Evolutionary conservation across 331 rosid species (phyloP).

Genomic region (Cucumis variabilis): DNA sequence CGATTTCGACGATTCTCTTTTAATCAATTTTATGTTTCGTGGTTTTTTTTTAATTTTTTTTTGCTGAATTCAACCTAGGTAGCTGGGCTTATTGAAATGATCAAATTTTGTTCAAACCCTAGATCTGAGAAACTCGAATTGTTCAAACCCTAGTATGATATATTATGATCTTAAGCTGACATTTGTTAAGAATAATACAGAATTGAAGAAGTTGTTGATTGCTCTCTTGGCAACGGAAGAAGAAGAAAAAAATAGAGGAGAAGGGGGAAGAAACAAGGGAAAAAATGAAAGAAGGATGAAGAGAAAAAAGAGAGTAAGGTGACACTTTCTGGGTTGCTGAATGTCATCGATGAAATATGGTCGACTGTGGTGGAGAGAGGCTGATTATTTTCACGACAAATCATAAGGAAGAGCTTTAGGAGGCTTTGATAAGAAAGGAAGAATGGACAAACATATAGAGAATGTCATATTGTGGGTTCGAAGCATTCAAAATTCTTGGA

Average conservation of each 20-base stretch:
- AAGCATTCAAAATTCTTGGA: slow-evolving; percentile 51
- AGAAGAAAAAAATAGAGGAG: slow-evolving; percentile 31
- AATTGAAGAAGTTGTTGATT: slow-evolving; percentile 41
- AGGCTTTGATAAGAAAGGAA: slow-evolving; percentile 59
- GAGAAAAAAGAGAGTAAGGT: slow-evolving; percentile 41
- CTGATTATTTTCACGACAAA: slow-evolving; percentile 60
- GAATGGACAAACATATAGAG: slow-evolving; percentile 65
- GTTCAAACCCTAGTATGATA: too few relatives aligned
- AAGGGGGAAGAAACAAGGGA: not conserved
- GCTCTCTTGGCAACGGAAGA: slow-evolving; percentile 70
- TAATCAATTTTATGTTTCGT: too few relatives aligned
- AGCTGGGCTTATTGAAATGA: too few relatives aligned
- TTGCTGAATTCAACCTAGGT: too few relatives aligned
- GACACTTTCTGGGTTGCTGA: slow-evolving; percentile 62
- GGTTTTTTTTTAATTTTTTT: too few relatives aligned
- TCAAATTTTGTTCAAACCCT: too few relatives aligned
- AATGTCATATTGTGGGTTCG: slow-evolving; percentile 54
- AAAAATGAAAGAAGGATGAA: too few relatives aligned
- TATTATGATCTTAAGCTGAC: too few relatives aligned
- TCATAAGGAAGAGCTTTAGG: slow-evolving; percentile 57
- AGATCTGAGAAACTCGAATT: too few relatives aligned
- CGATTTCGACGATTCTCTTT: too few relatives aligned
- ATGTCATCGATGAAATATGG: slow-evolving; percentile 72
- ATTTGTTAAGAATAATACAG: too few relatives aligned
- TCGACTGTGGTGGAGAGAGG: slow-evolving; percentile 51